A percentile compares a stretch with the other conserved stretches of the same genome.
phyloP scores from a whole-genome alignment of 2,329 filamentous ascomycete species.

The Pseudogymnoascus sp. region DNA sequence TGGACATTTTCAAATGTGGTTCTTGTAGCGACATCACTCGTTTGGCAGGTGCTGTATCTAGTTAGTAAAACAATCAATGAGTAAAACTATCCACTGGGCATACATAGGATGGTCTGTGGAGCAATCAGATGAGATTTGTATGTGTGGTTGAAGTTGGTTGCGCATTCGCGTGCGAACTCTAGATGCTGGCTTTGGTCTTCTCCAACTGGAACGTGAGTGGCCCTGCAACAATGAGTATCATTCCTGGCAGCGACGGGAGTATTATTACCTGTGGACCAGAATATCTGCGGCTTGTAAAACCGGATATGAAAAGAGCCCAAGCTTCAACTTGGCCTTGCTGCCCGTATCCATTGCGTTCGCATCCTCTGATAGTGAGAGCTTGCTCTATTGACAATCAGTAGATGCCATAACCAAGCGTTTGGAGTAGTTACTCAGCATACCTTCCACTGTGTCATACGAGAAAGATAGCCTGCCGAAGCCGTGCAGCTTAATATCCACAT shows the following conservation, averaged over 20 bases:
- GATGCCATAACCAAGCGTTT: slow-evolving; percentile 13
- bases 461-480: slow-evolving; percentile 86
- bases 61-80: slow-evolving; percentile 10
- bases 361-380: slow-evolving; percentile 55
- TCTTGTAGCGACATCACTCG: slow-evolving; percentile 83
- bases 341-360: slow-evolving; percentile 49
- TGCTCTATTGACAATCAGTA: slow-evolving; percentile 46
- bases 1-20: slow-evolving; percentile 85
- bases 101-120: slow-evolving; percentile 66
- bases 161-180: slow-evolving; percentile 82
- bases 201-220: slow-evolving; percentile 94
- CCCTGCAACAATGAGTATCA: slow-evolving; percentile 36
- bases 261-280: slow-evolving; percentile 62
- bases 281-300: slow-evolving; percentile 94
- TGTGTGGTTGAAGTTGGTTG: slow-evolving; percentile 73
- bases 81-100: slow-evolving; percentile 16
- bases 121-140: slow-evolving; percentile 55
- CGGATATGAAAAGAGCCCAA: slow-evolving; percentile 91
- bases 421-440: slow-evolving; percentile 34
- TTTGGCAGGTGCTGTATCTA: slow-evolving; percentile 47
- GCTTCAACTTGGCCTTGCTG: slow-evolving; percentile 59
- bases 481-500: slow-evolving; percentile 97
- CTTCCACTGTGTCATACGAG: slow-evolving; percentile 99
- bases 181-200: slow-evolving; percentile 91
- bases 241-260: neutral